A percentile compares a stretch with the other conserved stretches of the same genome.
phyloP scores from a whole-genome alignment of 306 rosid species.

The Cajanus cajan region DNA sequence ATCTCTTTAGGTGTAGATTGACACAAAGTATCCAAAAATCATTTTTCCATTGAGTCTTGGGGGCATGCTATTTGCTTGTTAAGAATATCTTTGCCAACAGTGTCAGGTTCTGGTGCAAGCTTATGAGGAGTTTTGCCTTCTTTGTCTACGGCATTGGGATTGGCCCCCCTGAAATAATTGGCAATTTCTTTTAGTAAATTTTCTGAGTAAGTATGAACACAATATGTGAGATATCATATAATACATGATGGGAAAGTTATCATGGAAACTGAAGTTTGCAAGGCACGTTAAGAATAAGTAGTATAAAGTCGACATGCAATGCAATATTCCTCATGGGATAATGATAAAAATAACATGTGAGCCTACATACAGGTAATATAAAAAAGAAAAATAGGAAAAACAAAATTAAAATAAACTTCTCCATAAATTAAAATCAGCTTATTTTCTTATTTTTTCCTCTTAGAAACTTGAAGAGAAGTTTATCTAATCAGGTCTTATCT shows the following conservation, averaged over 20 bases:
- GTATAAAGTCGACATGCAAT: background rate
- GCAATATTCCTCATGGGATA: background rate
- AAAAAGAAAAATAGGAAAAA: too few relatives aligned
- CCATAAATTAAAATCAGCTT: too few relatives aligned
- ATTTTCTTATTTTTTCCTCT: too few relatives aligned
- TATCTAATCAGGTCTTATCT: too few relatives aligned
- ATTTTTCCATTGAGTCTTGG: background rate
- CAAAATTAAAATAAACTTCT: too few relatives aligned
- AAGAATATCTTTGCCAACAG: constrained; percentile 43
- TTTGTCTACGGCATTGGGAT: constrained; percentile 41
- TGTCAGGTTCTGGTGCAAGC: constrained; percentile 43
- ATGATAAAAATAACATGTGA: background rate
- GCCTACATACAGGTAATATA: background rate
- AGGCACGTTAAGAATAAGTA: background rate
- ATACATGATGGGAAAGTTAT: background rate
- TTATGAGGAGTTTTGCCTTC: constrained; percentile 57
- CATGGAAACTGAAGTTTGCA: background rate
- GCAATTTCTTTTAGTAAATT: background rate
- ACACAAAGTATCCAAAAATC: background rate
- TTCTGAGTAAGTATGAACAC: background rate
- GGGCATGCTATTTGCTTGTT: constrained; percentile 34
- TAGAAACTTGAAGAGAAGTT: too few relatives aligned
- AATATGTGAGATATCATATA: background rate
- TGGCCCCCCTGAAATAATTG: constrained; percentile 63
- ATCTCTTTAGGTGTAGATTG: background rate